These are phyloP conservation scores for Zygoascus tannicola DNA, from an alignment of 805 yeast species.

Conservation along the genomic window DNA sequence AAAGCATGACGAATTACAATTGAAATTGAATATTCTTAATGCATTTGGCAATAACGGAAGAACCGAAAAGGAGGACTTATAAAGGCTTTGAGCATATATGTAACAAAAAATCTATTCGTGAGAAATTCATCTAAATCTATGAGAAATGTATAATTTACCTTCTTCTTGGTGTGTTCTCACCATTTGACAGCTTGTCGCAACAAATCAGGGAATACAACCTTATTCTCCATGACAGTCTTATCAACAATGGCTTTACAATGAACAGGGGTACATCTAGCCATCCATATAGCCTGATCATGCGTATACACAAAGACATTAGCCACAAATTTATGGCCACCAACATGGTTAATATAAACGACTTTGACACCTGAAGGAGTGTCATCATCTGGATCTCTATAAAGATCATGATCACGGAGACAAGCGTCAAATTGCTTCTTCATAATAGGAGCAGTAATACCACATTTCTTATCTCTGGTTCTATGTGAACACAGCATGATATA, in stretches of 20 bases:
- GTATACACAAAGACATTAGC: conserved; percentile 79
- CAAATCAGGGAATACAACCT: conserved; percentile 55
- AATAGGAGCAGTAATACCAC: conserved; percentile 91
- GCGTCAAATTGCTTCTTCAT: conserved; percentile 71
- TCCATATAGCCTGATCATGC: conserved; percentile 71
- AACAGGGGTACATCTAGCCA: conserved; percentile 74
- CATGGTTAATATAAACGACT: conserved; percentile 69
- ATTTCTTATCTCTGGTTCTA: conserved; percentile 79
- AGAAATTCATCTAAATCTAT: too few relatives aligned
- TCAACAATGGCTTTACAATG: conserved; percentile 67
- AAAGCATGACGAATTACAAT: conserved; percentile 43
- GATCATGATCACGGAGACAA: conserved; percentile 58
- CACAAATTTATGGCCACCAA: conserved; percentile 93
- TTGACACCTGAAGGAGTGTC: conserved; percentile 63
- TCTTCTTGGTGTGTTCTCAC: too few relatives aligned
- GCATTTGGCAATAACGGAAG: conserved; percentile 18
- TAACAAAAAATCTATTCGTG: too few relatives aligned
- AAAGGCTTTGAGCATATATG: too few relatives aligned
- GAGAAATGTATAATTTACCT: too few relatives aligned
- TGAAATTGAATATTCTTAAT: conserved; percentile 43
- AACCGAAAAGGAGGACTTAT: conserved; percentile 21
- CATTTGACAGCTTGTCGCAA: conserved; percentile 35
- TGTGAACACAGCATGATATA: conserved; percentile 77
- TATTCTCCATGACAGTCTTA: conserved; percentile 59
- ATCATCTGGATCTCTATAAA: conserved; percentile 64